These are phyloP conservation scores for Trichoderma sp. DNA, from an alignment of 2,329 filamentous ascomycete species.

Conservation along the genomic window DNA sequence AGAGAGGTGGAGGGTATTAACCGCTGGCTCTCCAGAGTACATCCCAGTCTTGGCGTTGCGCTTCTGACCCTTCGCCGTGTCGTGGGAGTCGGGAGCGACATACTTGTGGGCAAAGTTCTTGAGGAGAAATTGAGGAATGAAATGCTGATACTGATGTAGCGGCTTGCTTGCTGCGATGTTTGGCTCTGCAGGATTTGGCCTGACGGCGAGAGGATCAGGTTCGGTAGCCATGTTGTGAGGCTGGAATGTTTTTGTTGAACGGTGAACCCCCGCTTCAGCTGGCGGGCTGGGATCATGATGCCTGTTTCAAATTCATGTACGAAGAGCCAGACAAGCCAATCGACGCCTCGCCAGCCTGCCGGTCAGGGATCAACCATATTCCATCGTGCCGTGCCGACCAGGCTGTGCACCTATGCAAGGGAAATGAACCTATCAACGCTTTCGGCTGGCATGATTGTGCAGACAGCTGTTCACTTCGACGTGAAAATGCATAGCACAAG, in stretches of 20 bases:
- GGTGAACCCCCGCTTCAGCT: neutral
- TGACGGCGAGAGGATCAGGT: neutral
- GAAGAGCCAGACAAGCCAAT: neutral
- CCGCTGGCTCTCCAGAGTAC: neutral
- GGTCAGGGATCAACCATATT: neutral
- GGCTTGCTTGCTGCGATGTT: neutral
- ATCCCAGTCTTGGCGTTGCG: neutral
- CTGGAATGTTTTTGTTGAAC: neutral
- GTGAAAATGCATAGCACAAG: neutral
- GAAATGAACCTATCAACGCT: neutral
- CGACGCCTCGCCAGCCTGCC: neutral
- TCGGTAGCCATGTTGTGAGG: neutral
- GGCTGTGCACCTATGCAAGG: neutral
- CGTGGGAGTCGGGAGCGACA: neutral
- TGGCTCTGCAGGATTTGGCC: neutral
- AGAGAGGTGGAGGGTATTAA: neutral
- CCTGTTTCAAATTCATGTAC: neutral
- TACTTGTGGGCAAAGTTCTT: conserved; percentile 1
- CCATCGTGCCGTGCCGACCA: neutral
- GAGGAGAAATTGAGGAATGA: conserved; percentile 10
- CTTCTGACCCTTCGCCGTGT: neutral
- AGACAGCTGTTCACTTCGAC: neutral
- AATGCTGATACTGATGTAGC: neutral
- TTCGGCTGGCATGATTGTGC: neutral
- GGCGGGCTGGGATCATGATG: neutral